phyloP scores from a whole-genome alignment of 257 asterid species.

The Ilex asprella region DNA sequence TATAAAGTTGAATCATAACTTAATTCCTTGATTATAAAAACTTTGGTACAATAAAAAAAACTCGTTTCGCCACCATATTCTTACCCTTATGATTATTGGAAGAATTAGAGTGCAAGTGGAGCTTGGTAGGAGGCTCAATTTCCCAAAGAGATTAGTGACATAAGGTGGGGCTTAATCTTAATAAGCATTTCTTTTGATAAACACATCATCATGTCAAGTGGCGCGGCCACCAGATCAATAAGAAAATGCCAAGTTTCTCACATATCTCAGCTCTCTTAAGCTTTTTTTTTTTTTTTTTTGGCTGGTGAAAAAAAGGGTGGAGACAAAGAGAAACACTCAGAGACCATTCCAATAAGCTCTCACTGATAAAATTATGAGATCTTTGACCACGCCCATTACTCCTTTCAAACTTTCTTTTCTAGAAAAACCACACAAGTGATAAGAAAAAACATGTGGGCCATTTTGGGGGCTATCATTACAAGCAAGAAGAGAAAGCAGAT shows the following conservation, averaged over 20 bases:
- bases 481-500: constrained; percentile 9
- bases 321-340: no score
- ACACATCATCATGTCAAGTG: constrained; percentile 43
- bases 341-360: no score
- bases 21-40: no score
- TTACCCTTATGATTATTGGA: not conserved
- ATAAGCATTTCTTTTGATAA: constrained; percentile 9
- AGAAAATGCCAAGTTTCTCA: constrained; percentile 23
- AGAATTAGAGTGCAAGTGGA: constrained; percentile 20
- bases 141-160: constrained; percentile 61
- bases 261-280: constrained; percentile 1
- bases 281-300: constrained; percentile 5
- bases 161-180: constrained; percentile 22
- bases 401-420: no score
- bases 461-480: constrained; percentile 9
- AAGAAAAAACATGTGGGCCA: no score
- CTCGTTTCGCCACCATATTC: not conserved
- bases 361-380: no score
- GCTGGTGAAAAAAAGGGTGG: no score
- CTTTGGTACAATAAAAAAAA: not conserved
- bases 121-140: constrained; percentile 73
- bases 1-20: no score
- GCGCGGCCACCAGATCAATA: constrained; percentile 40
- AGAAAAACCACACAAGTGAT: no score
- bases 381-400: no score